phyloP scores from a whole-genome alignment of 176 grass and related monocot genomes.

The Carex cristatella region DNA sequence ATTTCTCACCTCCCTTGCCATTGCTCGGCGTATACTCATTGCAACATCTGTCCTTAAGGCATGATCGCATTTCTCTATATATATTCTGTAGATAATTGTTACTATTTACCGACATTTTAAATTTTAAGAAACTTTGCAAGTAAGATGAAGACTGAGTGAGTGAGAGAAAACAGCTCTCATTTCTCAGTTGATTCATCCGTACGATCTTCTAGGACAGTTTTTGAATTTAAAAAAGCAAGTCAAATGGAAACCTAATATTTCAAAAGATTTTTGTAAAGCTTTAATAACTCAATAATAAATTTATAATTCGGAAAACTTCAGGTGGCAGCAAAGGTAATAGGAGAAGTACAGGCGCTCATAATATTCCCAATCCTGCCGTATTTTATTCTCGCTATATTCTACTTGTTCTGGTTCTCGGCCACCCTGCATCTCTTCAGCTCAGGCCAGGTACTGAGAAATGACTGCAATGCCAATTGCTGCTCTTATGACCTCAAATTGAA shows the following conservation, averaged over 20 bases:
- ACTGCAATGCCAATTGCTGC: slow-evolving; percentile 90
- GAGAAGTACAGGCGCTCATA: slow-evolving; percentile 96
- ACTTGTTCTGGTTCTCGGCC: slow-evolving; percentile 98
- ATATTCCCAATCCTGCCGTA: slow-evolving; percentile 87
- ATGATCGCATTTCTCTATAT: background rate
- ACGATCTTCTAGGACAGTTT: background rate
- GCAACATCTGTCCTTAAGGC: slow-evolving; percentile 93
- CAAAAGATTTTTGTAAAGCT: background rate
- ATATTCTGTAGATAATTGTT: background rate
- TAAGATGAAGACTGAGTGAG: background rate
- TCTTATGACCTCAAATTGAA: slow-evolving; percentile 75
- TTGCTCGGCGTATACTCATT: slow-evolving; percentile 74
- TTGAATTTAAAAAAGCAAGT: background rate
- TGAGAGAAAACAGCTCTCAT: background rate
- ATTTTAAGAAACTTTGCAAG: background rate
- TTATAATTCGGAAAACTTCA: slow-evolving; percentile 26
- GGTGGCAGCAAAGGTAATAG: slow-evolving; percentile 98
- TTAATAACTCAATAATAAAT: background rate
- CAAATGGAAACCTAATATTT: background rate
- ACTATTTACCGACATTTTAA: background rate
- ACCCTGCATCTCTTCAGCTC: slow-evolving; percentile 93
- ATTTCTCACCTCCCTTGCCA: slow-evolving; percentile 79
- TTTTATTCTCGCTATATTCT: slow-evolving; percentile 70
- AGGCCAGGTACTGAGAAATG: slow-evolving; percentile 74
- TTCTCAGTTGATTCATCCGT: background rate